phyloP scores from a whole-genome alignment of 805 yeast species.

The Ogataea polymorpha region DNA sequence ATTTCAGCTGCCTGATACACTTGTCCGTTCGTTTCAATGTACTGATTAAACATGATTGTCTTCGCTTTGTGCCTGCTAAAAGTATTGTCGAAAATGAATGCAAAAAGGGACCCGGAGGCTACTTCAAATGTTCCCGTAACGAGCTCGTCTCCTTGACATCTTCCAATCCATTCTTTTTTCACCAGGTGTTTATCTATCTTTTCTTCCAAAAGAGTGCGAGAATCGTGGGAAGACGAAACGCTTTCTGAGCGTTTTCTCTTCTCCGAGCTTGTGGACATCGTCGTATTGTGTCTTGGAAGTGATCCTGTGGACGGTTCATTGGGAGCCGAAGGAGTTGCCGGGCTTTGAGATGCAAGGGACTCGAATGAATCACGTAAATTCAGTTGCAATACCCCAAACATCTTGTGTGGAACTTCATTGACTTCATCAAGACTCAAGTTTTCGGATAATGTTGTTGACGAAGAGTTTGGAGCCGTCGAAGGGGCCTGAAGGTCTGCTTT shows the following conservation, averaged over 20 bases:
- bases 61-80: conserved; percentile 83
- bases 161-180: conserved; percentile 52
- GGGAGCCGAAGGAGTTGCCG: conserved; percentile 2
- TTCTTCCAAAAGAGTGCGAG: conserved; percentile 41
- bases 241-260: conserved; percentile 17
- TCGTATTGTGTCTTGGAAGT: background rate
- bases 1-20: background rate
- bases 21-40: conserved; percentile 22
- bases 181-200: conserved; percentile 52
- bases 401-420: conserved; percentile 31
- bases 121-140: conserved; percentile 62
- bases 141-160: conserved; percentile 57
- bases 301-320: conserved; percentile 1
- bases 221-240: conserved; percentile 33
- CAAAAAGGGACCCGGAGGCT: conserved; percentile 65
- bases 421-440: conserved; percentile 29
- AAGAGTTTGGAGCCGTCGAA: conserved; percentile 15
- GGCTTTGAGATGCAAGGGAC: conserved; percentile 14
- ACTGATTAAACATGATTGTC: conserved; percentile 66
- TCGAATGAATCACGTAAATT: conserved; percentile 22
- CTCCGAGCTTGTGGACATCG: background rate
- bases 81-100: conserved; percentile 89
- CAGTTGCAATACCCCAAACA: conserved; percentile 20
- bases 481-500: conserved; percentile 15
- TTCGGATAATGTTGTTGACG: conserved; percentile 18